Conservation (phyloP, 2,329 filamentous ascomycete species). For the Exophiala sideris region DNA sequence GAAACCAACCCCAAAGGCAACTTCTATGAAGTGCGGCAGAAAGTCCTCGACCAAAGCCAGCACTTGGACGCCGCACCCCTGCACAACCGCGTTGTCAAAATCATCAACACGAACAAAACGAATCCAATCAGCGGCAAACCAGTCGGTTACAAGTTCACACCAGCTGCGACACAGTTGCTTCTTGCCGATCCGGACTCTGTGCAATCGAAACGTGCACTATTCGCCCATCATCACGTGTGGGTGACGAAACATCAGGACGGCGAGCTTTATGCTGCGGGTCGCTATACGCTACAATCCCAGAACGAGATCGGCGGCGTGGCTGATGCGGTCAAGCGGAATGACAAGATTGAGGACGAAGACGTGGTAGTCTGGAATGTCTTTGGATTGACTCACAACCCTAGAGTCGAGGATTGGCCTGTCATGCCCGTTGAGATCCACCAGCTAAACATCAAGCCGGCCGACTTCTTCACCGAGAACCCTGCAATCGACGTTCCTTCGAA, state of each 20-base stretch:
- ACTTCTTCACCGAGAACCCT: conserved; percentile 55
- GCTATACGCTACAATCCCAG: conserved; percentile 47
- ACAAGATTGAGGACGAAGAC: conserved; percentile 44
- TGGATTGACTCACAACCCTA: conserved; percentile 51
- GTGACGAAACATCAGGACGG: conserved; percentile 50
- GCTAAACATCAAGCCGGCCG: conserved; percentile 47
- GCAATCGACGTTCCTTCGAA: conserved; percentile 51
- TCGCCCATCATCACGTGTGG: conserved; percentile 52
- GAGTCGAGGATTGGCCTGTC: conserved; percentile 52
- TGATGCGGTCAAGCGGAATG: conserved; percentile 43
- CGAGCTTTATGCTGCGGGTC: conserved; percentile 49
- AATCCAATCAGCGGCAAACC: conserved; percentile 44
- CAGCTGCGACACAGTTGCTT: conserved; percentile 47
- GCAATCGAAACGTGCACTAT: conserved; percentile 46
- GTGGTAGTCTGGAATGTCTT: conserved; percentile 52
- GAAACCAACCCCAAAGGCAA: conserved; percentile 61
- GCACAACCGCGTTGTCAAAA: conserved; percentile 46
- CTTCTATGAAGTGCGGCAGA: conserved; percentile 55
- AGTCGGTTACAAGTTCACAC: conserved; percentile 49
- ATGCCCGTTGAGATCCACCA: conserved; percentile 47
- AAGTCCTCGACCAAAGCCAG: conserved; percentile 44
- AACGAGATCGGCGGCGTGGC: conserved; percentile 44
- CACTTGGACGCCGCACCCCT: conserved; percentile 54
- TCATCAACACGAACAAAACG: conserved; percentile 44
- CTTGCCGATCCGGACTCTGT: conserved; percentile 45